Evolutionary conservation across 2,329 filamentous ascomycete genomes (phyloP).

Genomic region (Penicillium oxalicum): DNA sequence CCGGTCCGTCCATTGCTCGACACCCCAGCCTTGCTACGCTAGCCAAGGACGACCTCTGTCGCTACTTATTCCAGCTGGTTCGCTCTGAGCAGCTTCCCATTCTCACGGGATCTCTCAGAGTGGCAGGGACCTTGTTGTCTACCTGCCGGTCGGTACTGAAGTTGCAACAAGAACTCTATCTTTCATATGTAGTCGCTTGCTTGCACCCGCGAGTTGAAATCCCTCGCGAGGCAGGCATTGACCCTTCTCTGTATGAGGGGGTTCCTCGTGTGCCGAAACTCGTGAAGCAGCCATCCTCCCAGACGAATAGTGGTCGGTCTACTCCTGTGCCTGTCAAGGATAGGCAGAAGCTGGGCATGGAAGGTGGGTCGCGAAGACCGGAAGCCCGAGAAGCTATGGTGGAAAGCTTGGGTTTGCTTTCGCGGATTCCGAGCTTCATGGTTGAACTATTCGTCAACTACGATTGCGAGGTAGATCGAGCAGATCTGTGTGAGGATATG

Average conservation of each 20-base stretch:
- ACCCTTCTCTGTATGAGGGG: slow-evolving; percentile 84
- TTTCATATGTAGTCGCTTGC: slow-evolving; percentile 91
- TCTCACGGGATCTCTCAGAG: slow-evolving; percentile 83
- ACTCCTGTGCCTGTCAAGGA: slow-evolving; percentile 91
- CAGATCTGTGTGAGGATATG: slow-evolving; percentile 92
- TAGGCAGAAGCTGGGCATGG: slow-evolving; percentile 82
- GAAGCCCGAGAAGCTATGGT: slow-evolving; percentile 98
- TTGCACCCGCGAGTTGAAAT: slow-evolving; percentile 92
- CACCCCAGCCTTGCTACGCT: slow-evolving; percentile 82
- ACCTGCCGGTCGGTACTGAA: slow-evolving; percentile 89
- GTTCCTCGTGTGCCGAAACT: slow-evolving; percentile 87
- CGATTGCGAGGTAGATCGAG: slow-evolving; percentile 87
- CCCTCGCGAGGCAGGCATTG: slow-evolving; percentile 80
- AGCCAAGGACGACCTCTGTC: slow-evolving; percentile 87
- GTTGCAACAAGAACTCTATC: slow-evolving; percentile 90
- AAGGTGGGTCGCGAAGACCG: slow-evolving; percentile 84
- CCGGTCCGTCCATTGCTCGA: slow-evolving; percentile 86
- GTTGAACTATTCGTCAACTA: slow-evolving; percentile 96
- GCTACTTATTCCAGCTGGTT: slow-evolving; percentile 91
- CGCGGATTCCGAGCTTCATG: slow-evolving; percentile 90
- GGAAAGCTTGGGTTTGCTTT: slow-evolving; percentile 85
- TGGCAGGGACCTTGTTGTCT: slow-evolving; percentile 81
- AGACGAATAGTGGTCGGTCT: slow-evolving; percentile 69
- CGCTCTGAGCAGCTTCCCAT: slow-evolving; percentile 95
- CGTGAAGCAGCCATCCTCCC: slow-evolving; percentile 71